phyloP scores from a whole-genome alignment of 352 stramenopile genomes.

The Phytophthora quininea region DNA sequence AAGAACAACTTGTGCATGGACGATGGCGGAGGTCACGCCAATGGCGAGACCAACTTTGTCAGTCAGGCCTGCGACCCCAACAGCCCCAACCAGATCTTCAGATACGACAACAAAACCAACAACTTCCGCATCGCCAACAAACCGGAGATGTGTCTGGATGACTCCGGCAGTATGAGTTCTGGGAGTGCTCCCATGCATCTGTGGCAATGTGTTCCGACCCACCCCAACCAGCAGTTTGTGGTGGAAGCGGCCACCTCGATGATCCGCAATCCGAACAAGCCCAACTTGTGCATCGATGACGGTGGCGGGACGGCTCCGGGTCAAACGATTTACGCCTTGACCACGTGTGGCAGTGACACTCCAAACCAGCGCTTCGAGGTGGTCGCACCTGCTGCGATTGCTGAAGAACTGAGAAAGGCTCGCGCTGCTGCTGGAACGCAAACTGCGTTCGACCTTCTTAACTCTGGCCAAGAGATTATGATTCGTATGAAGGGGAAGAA shows the following conservation, averaged over 20 bases:
- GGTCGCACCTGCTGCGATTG: constrained; percentile 7
- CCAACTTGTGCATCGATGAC: neutral
- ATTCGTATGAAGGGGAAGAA: neutral
- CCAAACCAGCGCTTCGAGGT: constrained; percentile 33
- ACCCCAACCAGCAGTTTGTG: constrained; percentile 20
- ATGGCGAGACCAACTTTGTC: neutral
- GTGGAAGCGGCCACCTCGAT: neutral
- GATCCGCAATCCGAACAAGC: neutral
- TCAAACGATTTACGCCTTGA: constrained; percentile 22
- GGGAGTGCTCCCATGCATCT: constrained; percentile 5
- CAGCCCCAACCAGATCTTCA: neutral
- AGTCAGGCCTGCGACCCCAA: neutral
- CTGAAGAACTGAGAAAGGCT: constrained; percentile 17
- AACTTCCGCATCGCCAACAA: neutral
- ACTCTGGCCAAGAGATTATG: neutral
- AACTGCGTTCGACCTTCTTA: neutral
- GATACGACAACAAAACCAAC: neutral
- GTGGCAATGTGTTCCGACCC: constrained; percentile 12
- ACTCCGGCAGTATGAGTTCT: neutral
- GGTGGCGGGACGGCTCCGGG: neutral
- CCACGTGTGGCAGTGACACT: constrained; percentile 12
- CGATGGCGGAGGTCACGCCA: neutral
- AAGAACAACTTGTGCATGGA: neutral
- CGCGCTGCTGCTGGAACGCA: neutral
- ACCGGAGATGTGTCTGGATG: neutral